Percentiles rank a stretch among this genome's conserved stretches.
Evolutionary conservation across 495 filamentous ascomycete species (phyloP).

Genomic region (Neurospora sp.): DNA sequence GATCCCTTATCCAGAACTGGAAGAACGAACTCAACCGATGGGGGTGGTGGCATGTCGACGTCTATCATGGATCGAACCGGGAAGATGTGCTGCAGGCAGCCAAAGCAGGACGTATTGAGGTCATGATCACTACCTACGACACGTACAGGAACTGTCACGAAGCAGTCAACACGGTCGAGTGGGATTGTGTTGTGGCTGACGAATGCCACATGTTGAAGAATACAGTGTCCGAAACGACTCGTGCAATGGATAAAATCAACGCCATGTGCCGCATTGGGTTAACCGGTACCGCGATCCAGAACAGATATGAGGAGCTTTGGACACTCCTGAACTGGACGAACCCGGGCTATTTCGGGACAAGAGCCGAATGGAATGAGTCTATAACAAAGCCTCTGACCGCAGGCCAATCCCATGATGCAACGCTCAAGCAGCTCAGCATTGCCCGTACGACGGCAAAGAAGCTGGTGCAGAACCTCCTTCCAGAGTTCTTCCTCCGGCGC

Average conservation of each 20-base stretch:
- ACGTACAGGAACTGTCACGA: conserved; percentile 73
- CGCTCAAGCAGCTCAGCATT: conserved; percentile 65
- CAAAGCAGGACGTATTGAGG: conserved; percentile 63
- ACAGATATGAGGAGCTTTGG: conserved; percentile 97
- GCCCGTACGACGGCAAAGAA: conserved; percentile 76
- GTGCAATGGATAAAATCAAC: conserved; percentile 86
- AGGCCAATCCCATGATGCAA: conserved; percentile 89
- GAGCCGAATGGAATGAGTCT: conserved; percentile 63
- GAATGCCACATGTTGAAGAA: conserved; percentile 94
- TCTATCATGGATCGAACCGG: conserved; percentile 69
- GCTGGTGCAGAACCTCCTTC: conserved; percentile 79
- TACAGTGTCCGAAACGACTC: conserved; percentile 61
- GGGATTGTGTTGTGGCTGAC: conserved; percentile 96
- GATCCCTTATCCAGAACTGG: conserved; percentile 85
- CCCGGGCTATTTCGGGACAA: conserved; percentile 73
- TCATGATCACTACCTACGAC: conserved; percentile 87
- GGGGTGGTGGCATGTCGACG: conserved; percentile 91
- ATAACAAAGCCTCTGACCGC: conserved; percentile 73
- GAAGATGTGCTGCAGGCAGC: conserved; percentile 66
- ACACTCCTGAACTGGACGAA: conserved; percentile 95
- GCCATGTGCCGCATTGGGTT: conserved; percentile 86
- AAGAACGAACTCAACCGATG: conserved; percentile 71
- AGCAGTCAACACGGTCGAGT: conserved; percentile 72
- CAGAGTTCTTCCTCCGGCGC: conserved; percentile 82
- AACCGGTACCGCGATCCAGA: conserved; percentile 95